Percentiles rank a stretch among this genome's conserved stretches.
phyloP scores from a whole-genome alignment of 495 filamentous ascomycete genomes.

The Trichoderma parareesei region DNA sequence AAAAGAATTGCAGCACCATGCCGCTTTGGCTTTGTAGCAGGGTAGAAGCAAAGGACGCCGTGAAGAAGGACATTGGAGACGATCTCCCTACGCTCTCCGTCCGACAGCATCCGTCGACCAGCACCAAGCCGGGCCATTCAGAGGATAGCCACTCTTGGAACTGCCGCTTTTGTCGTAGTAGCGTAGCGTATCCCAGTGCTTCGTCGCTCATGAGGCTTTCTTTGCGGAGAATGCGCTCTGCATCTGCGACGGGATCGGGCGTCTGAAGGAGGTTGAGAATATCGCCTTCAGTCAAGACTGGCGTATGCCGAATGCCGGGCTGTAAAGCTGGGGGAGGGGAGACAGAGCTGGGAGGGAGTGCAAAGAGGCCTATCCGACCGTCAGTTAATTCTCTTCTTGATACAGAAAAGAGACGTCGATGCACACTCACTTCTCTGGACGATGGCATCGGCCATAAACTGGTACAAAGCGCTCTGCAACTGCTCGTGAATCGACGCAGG shows the following conservation, averaged over 20 bases:
- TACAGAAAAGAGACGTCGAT: not conserved
- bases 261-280: conserved; percentile 1
- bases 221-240: conserved; percentile 6
- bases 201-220: conserved; percentile 2
- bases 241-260: not conserved
- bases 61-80: conserved; percentile 2
- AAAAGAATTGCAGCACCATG: conserved; percentile 2
- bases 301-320: not conserved
- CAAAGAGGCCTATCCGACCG: not conserved
- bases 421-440: not conserved
- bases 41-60: not conserved
- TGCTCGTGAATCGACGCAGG: not conserved
- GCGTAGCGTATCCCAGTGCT: not conserved
- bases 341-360: not conserved
- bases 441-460: not conserved
- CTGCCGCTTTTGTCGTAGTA: not conserved
- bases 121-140: not conserved
- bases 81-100: not conserved
- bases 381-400: not conserved
- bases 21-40: not conserved
- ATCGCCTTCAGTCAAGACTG: not conserved
- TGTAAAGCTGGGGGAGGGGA: not conserved
- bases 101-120: not conserved
- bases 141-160: conserved; percentile 2
- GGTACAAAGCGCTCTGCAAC: conserved; percentile 1